Evolutionary conservation across 2,329 filamentous ascomycete species (phyloP).

Genomic region (Penicillium oxalicum): DNA sequence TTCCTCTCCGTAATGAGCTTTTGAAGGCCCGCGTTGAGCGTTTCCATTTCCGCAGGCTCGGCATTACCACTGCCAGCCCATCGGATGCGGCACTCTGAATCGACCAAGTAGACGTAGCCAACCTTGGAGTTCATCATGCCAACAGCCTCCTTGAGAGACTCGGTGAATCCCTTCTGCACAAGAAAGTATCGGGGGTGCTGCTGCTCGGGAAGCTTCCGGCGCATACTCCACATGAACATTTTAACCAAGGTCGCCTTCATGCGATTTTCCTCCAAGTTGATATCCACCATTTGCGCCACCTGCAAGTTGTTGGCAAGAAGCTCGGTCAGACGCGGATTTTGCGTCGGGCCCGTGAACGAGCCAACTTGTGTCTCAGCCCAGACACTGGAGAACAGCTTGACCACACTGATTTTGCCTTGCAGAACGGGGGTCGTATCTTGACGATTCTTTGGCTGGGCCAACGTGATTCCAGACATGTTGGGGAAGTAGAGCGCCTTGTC

Average conservation of each 20-base stretch:
- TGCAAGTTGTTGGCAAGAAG: conserved; percentile 50
- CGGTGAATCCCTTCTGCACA: conserved; percentile 51
- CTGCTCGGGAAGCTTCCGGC: conserved; percentile 42
- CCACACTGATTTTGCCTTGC: conserved; percentile 66
- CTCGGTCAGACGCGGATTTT: conserved; percentile 65
- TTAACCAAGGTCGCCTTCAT: conserved; percentile 56
- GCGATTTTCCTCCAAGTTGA: conserved; percentile 81
- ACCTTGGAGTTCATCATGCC: conserved; percentile 82
- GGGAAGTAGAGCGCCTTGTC: conserved; percentile 87
- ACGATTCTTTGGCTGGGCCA: conserved; percentile 52
- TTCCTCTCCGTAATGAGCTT: conserved; percentile 40
- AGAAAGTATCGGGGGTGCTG: conserved; percentile 56
- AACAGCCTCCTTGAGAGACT: conserved; percentile 53
- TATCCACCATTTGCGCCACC: conserved; percentile 67
- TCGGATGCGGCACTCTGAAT: conserved; percentile 78
- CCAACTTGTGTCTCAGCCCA: conserved; percentile 81
- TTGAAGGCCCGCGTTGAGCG: conserved; percentile 38
- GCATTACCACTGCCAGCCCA: conserved; percentile 74
- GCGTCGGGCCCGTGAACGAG: conserved; percentile 60
- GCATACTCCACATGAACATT: conserved; percentile 48
- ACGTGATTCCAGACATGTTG: conserved; percentile 76
- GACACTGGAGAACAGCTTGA: conserved; percentile 71
- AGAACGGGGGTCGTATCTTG: conserved; percentile 71
- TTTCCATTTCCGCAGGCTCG: conserved; percentile 36
- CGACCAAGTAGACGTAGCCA: conserved; percentile 87